Evolutionary conservation across 2,329 filamentous ascomycete genomes (phyloP), one percentile per base, ranked within the genome.

Genomic region (Arachnomyces sp.): DNA sequence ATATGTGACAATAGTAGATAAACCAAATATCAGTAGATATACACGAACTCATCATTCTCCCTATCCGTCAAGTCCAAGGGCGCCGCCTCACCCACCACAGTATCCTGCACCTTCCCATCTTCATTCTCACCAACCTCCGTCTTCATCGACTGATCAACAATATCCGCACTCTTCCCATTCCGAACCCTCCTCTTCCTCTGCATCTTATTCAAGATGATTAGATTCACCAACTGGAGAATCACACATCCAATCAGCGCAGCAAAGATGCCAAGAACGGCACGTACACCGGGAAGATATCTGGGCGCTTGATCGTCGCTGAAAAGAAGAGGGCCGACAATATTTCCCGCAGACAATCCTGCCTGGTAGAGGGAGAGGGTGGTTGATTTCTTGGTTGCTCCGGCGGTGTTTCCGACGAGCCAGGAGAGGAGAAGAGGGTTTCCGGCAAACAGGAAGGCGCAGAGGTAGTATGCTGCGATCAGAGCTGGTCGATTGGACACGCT

Each of bases 351-450:
- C 2, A 71, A 70, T 0, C 74, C 79, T 1, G 74, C 77, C 49
- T 81, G 79, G 64, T 76, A 83, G 1, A 81, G 60, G 0, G 73
- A 75, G 70, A 82, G 78, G 30, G 78, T 70, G 36, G 75, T 67
- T 0, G 77, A 77, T 52, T 80, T 81, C 59, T 84, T 83, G 2
- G 79, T 82, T 12, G 72, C 75, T 5, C 81, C 81, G 0, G 70
- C 81, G 0, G 78, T 82, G 55, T 84, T 84, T 6, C 73, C 77
- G 4, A 83, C 71, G 42, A 83, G 78, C 81, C 81, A 85, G 0
- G 76, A 72, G 0, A 83, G 74, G 17, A 82, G 73, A 7, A 84
- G 63, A 0, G 79, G 79, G 49, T 81, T 82, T 1, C 73, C 76
- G 1, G 77, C 77, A 45, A 78, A 84, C 7, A 83, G 62, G 55